Percentiles rank a stretch among this genome's conserved stretches.
Evolutionary conservation across 768 basidiomycete genomes (phyloP).

Genomic region (Russula foetens): DNA sequence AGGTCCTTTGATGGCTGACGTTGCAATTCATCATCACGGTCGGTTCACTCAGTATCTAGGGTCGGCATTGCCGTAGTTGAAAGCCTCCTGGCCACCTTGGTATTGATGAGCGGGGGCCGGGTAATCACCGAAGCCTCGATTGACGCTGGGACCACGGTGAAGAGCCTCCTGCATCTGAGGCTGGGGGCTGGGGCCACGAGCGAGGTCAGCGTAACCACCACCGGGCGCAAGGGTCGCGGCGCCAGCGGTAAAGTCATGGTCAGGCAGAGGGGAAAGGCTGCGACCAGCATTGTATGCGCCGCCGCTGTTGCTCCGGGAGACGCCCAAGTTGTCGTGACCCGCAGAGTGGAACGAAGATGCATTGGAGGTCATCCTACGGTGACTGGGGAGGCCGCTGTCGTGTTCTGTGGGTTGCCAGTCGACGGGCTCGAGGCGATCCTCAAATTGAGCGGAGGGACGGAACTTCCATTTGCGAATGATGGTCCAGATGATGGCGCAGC

Average conservation of each 20-base stretch:
- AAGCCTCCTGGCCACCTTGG: conserved; percentile 34
- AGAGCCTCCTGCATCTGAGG: conserved; percentile 53
- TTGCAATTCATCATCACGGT: neutral
- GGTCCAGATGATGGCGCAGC: conserved; percentile 72
- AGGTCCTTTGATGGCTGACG: conserved; percentile 1
- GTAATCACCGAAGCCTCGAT: conserved; percentile 43
- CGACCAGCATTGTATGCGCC: conserved; percentile 28
- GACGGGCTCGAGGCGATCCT: conserved; percentile 79
- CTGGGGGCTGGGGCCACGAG: conserved; percentile 64
- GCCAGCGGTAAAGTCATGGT: conserved; percentile 74
- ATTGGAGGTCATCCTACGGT: conserved; percentile 48
- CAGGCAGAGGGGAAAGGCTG: conserved; percentile 42
- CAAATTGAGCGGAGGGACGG: conserved; percentile 69
- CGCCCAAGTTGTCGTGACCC: conserved; percentile 23
- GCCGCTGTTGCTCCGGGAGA: conserved; percentile 13
- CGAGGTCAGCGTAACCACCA: conserved; percentile 76
- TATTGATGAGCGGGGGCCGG: conserved; percentile 53
- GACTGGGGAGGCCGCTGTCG: conserved; percentile 37
- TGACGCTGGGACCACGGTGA: conserved; percentile 40
- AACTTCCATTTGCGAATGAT: conserved; percentile 91
- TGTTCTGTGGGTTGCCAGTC: conserved; percentile 71
- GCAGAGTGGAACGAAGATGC: conserved; percentile 66
- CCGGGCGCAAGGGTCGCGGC: conserved; percentile 50
- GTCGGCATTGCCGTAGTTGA: conserved; percentile 22
- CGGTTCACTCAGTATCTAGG: conserved; percentile 9